Conservation (phyloP, 805 yeast species). For the Zygoascus bituminiphila region DNA sequence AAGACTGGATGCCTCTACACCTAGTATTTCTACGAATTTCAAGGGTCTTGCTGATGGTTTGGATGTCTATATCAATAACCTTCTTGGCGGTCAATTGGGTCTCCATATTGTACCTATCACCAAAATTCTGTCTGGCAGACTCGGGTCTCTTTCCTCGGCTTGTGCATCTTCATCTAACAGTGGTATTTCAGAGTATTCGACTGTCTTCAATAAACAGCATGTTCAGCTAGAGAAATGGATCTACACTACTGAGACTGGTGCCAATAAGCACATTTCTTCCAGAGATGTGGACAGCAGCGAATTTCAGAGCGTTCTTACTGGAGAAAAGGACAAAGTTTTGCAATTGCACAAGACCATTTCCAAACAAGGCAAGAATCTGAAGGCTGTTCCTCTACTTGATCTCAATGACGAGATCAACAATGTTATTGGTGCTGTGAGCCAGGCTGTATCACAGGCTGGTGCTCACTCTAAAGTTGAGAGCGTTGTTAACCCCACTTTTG, state of each 20-base stretch:
- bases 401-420: slow-evolving; percentile 28
- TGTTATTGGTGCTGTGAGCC: slow-evolving; percentile 17
- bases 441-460: slow-evolving; percentile 15
- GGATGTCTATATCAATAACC: slow-evolving; percentile 6
- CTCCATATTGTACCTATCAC: background rate
- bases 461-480: slow-evolving; percentile 19
- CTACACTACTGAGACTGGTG: background rate
- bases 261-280: background rate
- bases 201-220: background rate
- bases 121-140: background rate
- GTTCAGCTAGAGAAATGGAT: background rate
- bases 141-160: background rate
- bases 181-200: background rate
- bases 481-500: slow-evolving; percentile 25
- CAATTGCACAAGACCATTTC: background rate
- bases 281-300: slow-evolving; percentile 1
- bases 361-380: background rate
- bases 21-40: background rate
- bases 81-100: background rate
- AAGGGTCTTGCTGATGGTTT: slow-evolving; percentile 1
- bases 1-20: background rate
- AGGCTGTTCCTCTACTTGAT: slow-evolving; percentile 21
- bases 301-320: slow-evolving; percentile 6
- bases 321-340: background rate
- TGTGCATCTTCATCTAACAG: background rate